Percentiles rank a stretch among this genome's conserved stretches.
These are phyloP conservation scores for Ceratobasidium sp. DNA, from an alignment of 1,284 basidiomycete species.

Conservation along the genomic window DNA sequence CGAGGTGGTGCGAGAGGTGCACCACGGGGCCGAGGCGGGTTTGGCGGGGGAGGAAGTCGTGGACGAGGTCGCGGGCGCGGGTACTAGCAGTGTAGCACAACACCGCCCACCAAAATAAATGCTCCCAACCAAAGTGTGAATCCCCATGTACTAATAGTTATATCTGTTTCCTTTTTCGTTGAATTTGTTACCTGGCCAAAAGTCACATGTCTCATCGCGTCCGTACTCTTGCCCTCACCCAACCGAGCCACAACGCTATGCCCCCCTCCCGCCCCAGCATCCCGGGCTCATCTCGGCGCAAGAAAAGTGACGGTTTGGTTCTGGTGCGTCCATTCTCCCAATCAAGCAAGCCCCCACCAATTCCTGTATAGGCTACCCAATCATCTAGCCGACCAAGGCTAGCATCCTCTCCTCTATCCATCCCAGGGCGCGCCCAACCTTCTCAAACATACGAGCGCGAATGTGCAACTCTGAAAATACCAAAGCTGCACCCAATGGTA, in stretches of 20 bases:
- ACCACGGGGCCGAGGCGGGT: constrained; percentile 58
- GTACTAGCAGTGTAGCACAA: neutral
- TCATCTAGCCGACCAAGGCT: neutral
- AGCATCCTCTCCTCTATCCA: neutral
- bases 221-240: neutral
- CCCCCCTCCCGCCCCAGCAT: neutral
- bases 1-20: constrained; percentile 63
- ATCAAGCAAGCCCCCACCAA: neutral
- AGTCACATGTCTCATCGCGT: constrained; percentile 21
- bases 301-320: neutral
- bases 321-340: neutral
- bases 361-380: neutral
- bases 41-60: constrained; percentile 58
- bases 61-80: constrained; percentile 58
- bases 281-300: neutral
- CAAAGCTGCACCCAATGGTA: constrained; percentile 25
- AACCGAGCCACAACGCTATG: neutral
- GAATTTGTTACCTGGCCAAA: constrained; percentile 1
- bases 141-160: neutral
- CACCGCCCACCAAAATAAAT: neutral
- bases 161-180: constrained; percentile 29
- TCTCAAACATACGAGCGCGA: neutral
- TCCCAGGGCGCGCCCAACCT: neutral
- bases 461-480: constrained; percentile 17
- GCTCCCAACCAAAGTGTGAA: constrained; percentile 13